Evolutionary conservation across 352 stramenopile genomes (phyloP), one percentile per base, ranked within the genome.

Genomic region (Globisporangium iwayamae): DNA sequence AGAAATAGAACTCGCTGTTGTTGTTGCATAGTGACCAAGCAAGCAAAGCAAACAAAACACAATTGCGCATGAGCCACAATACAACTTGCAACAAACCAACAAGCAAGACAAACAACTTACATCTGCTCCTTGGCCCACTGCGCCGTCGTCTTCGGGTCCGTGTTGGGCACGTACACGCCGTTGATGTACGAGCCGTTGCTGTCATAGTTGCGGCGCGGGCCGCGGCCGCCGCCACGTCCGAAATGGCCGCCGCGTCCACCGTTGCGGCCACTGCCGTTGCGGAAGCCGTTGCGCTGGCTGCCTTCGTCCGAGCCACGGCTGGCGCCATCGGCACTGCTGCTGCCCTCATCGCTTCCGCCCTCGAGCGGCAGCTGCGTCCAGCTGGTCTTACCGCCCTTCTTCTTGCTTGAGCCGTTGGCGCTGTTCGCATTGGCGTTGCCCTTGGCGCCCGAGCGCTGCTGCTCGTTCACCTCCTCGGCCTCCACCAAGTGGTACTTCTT

Each of bases 401-500:
- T 86, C 68, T 88, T 83, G 55, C 56, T 48, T 30, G 72, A 73
- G 38, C 52, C 50, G 52, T 25, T 28, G 20, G 20, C 63, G 18
- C 47, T 14, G 47, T 55, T 55, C 16, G 38, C 38, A 43, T 25
- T 52, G n/a, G n/a, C 11, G 47, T 54, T 54, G 50, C 28, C 34
- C 28, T 56, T 56, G 28, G 56, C 43, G n/a, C 46, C 13, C 32
- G 58, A 10, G 14, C 64, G 46, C 39, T 56, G 53, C 34, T 41
- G 41, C 65, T 70, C 75, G 51, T 83, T 79, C 52, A 94, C 85
- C 62, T 94, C 85, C 55, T 94, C 85, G 9, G 85, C 85, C 68
- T 93, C 85, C 38, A 94, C 85, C 11, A 94, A 72, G 47, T 73
- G 83, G 73, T 93, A 94, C 76, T 94, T 94, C 74, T 93, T 77